Percentiles rank a stretch among this genome's conserved stretches.
Evolutionary conservation across 306 rosid species (phyloP).

Genomic region (Medicago lupulina): DNA sequence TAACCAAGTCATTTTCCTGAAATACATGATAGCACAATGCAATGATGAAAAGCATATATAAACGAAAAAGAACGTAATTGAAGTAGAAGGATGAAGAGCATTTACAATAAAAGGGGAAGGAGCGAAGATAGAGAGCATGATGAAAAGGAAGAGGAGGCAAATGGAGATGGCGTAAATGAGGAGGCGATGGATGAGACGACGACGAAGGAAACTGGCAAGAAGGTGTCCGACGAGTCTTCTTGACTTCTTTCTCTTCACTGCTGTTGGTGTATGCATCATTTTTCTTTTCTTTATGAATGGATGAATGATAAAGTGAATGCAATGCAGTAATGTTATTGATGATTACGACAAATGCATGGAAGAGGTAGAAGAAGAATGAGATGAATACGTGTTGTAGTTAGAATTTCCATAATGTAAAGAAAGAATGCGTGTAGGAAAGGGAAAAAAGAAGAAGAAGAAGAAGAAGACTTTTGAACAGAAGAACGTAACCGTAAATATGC

Average conservation of each 20-base stretch:
- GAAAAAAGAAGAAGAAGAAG: background rate
- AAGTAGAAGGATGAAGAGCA: slow-evolving; percentile 1
- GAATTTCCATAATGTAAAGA: background rate
- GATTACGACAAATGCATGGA: background rate
- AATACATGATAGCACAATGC: background rate
- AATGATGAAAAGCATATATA: background rate
- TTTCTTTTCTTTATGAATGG: background rate
- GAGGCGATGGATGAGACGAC: slow-evolving; percentile 52
- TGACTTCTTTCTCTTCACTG: slow-evolving; percentile 49
- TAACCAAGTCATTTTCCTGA: slow-evolving; percentile 43
- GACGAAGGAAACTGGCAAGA: slow-evolving; percentile 44
- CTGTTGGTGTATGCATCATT: background rate
- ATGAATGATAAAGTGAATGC: no score
- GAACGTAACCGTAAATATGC: background rate
- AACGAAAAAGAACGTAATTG: background rate
- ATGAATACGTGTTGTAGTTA: background rate
- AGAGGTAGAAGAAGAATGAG: background rate
- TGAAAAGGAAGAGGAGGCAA: slow-evolving; percentile 60
- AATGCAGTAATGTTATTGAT: background rate
- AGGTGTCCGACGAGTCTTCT: slow-evolving; percentile 39
- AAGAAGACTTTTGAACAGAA: slow-evolving; percentile 2
- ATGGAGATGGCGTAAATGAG: slow-evolving; percentile 62
- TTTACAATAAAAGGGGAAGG: slow-evolving; percentile 45
- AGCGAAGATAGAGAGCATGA: slow-evolving; percentile 51
- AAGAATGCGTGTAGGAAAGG: background rate